Evolutionary conservation across 108 stramenopile genomes (phyloP).

Genomic region (Nitzschia inconspicua): DNA sequence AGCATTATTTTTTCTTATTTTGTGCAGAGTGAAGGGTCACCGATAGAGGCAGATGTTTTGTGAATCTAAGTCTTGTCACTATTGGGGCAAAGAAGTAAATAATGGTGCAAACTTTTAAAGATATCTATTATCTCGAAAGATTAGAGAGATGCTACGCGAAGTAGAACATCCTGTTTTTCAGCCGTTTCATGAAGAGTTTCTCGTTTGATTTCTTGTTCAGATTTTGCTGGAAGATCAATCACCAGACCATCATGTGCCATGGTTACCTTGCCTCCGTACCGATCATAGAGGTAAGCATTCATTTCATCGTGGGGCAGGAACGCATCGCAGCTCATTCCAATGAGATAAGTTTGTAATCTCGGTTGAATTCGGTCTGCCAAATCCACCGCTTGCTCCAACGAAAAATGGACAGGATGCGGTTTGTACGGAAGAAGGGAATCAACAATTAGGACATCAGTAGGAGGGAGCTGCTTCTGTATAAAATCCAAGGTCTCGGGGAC

Average conservation of each 20-base stretch:
- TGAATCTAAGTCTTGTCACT: too few species aligned
- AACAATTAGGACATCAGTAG: conserved; percentile 75
- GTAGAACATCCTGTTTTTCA: too few species aligned
- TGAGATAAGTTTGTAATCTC: conserved; percentile 50
- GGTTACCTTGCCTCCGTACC: conserved; percentile 30
- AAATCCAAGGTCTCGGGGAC: conserved; percentile 63
- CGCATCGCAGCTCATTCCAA: conserved; percentile 84
- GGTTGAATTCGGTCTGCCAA: conserved; percentile 47
- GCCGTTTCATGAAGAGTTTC: too few species aligned
- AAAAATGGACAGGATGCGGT: conserved; percentile 64
- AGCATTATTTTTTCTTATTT: too few species aligned
- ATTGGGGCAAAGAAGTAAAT: too few species aligned
- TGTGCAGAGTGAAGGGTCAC: too few species aligned
- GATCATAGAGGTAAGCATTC: conserved; percentile 45
- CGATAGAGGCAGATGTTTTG: too few species aligned
- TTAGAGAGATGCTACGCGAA: too few species aligned
- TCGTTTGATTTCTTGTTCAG: too few species aligned
- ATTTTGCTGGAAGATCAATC: conserved; percentile 23
- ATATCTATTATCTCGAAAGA: too few species aligned
- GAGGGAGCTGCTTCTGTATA: conserved; percentile 58
- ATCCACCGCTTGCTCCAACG: conserved; percentile 57
- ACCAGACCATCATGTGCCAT: conserved; percentile 71
- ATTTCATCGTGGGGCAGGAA: conserved; percentile 78
- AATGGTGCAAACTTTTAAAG: too few species aligned
- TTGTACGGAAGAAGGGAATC: conserved; percentile 52